Evolutionary conservation across 108 stramenopile species (phyloP).

Genomic region (Pseudonitzschia pungens): DNA sequence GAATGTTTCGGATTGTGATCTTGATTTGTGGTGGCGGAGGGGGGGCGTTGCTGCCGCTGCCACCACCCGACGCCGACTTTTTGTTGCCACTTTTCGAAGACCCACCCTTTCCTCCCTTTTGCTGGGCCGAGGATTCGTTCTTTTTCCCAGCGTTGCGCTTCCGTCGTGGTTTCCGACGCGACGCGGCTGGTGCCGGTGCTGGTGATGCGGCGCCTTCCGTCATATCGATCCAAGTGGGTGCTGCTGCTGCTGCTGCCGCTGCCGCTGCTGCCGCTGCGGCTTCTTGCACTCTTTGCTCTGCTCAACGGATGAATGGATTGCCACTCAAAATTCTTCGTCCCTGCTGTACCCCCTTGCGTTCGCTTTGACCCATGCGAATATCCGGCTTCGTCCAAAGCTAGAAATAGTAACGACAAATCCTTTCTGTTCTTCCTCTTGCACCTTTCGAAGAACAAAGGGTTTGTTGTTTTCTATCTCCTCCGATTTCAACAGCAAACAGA

Average conservation of each 20-base stretch:
- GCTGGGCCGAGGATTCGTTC: neutral
- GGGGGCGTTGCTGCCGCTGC: neutral
- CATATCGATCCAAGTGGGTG: neutral
- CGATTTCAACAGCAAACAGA: neutral
- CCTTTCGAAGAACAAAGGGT: neutral
- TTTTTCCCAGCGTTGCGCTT: constrained; percentile 1
- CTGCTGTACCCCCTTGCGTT: neutral
- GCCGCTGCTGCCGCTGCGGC: too few relatives aligned
- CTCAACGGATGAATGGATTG: neutral
- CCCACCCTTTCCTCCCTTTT: neutral
- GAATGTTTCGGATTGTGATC: constrained; percentile 43
- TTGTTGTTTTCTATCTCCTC: neutral
- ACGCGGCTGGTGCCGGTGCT: neutral
- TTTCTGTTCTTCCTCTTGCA: neutral
- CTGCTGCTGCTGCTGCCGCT: neutral
- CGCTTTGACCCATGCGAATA: neutral
- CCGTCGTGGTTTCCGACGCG: constrained; percentile 12
- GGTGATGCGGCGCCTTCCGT: neutral
- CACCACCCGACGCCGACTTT: too few relatives aligned
- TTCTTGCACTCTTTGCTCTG: neutral
- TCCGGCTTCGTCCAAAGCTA: neutral
- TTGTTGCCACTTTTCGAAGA: neutral
- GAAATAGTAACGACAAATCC: neutral
- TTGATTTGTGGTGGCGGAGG: constrained; percentile 42
- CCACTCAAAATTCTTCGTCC: neutral